A percentile compares a stretch with the other conserved stretches of the same genome.
phyloP scores from a whole-genome alignment of 257 asterid species.

The Scutellaria baicalensis region DNA sequence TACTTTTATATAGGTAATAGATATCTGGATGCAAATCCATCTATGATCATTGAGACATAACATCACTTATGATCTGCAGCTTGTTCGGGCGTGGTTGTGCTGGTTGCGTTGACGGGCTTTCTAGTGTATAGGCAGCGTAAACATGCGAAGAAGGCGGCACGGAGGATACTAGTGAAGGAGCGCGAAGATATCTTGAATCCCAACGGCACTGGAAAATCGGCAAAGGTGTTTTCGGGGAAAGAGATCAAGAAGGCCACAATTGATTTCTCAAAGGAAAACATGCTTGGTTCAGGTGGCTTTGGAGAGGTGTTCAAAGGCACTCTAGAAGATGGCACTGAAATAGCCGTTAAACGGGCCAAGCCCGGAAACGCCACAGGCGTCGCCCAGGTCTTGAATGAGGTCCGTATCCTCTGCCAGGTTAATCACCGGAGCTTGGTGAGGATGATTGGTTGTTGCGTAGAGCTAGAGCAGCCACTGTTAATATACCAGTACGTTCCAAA shows the following conservation, averaged over 20 bases:
- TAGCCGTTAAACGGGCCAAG: constrained; percentile 59
- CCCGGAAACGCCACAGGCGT: constrained; percentile 48
- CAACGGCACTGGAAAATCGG: constrained; percentile 41
- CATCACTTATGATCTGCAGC: constrained; percentile 36
- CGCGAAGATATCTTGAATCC: constrained; percentile 49
- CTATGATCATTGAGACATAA: neutral
- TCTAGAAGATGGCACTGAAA: constrained; percentile 35
- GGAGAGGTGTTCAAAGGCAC: constrained; percentile 59
- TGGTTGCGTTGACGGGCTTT: constrained; percentile 34
- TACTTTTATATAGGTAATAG: too few species aligned
- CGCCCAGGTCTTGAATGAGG: constrained; percentile 49
- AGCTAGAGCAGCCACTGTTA: constrained; percentile 49
- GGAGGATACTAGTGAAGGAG: constrained; percentile 32
- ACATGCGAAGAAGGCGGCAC: constrained; percentile 15
- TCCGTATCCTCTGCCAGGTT: constrained; percentile 52
- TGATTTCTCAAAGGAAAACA: constrained; percentile 38
- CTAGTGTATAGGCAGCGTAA: constrained; percentile 30
- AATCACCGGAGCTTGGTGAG: constrained; percentile 49
- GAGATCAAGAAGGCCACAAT: constrained; percentile 50
- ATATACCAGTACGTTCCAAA: constrained; percentile 40
- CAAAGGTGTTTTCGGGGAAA: constrained; percentile 46
- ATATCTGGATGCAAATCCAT: too few species aligned
- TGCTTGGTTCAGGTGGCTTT: constrained; percentile 58
- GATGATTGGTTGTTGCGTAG: constrained; percentile 53
- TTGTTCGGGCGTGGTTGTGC: constrained; percentile 21